Conservation (phyloP, 768 basidiomycete genomes). For the Lentinula lateritia region DNA sequence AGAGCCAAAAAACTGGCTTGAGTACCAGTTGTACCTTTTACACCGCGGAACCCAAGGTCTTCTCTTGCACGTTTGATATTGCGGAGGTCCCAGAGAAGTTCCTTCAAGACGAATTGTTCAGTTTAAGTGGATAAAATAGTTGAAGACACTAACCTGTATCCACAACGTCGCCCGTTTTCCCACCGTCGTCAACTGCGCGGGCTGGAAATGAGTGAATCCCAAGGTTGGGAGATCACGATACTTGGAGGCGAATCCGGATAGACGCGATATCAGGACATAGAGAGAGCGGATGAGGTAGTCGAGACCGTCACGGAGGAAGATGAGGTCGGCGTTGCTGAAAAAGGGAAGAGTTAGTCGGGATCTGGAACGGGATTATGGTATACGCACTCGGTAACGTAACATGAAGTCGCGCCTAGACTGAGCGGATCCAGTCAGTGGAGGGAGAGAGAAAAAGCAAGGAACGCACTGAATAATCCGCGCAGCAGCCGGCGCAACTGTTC, state of each 20-base stretch:
- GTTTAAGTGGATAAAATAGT: too few species aligned
- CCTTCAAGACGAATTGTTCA: slow-evolving; percentile 32
- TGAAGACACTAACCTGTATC: slow-evolving; percentile 63
- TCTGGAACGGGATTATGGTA: background rate
- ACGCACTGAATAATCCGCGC: slow-evolving; percentile 93
- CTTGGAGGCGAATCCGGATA: slow-evolving; percentile 78
- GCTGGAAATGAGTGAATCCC: slow-evolving; percentile 99
- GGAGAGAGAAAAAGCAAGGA: background rate
- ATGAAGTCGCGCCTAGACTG: slow-evolving; percentile 94
- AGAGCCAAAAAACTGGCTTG: slow-evolving; percentile 93
- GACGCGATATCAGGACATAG: slow-evolving; percentile 84
- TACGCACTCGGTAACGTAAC: slow-evolving; percentile 94
- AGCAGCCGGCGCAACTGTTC: slow-evolving; percentile 86
- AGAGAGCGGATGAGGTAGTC: slow-evolving; percentile 82
- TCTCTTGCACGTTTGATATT: slow-evolving; percentile 86
- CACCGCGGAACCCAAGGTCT: slow-evolving; percentile 95
- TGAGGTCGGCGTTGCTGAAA: slow-evolving; percentile 91
- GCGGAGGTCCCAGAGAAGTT: slow-evolving; percentile 93
- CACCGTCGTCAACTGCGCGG: slow-evolving; percentile 96
- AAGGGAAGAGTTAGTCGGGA: slow-evolving; percentile 4
- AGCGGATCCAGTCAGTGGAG: background rate
- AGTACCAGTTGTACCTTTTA: slow-evolving; percentile 99
- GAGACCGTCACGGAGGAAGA: slow-evolving; percentile 88
- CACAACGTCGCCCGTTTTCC: slow-evolving; percentile 95
- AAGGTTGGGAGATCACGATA: slow-evolving; percentile 88